Evolutionary conservation across 495 filamentous ascomycete species (phyloP).

Genomic region (Saxophila tyrrhenica): DNA sequence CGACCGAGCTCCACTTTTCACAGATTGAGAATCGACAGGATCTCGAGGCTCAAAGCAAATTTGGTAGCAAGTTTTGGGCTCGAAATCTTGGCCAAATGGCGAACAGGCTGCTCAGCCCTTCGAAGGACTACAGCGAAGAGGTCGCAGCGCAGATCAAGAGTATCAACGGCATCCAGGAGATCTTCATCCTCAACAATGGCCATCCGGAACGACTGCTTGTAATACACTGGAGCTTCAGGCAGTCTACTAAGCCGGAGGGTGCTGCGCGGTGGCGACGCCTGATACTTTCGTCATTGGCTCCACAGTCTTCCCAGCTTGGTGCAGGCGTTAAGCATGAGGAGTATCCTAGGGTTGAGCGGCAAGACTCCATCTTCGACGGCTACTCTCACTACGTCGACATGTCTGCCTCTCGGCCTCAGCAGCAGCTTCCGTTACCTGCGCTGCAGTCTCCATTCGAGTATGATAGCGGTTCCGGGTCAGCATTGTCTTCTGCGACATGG

Average conservation of each 20-base stretch:
- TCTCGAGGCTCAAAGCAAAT: conserved; percentile 13
- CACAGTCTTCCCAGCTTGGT: not conserved
- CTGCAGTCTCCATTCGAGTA: conserved; percentile 18
- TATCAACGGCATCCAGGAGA: conserved; percentile 12
- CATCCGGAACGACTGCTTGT: conserved; percentile 10
- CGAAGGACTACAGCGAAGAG: conserved; percentile 2
- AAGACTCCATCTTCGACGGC: conserved; percentile 9
- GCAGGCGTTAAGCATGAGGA: not conserved
- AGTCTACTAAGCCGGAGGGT: conserved; percentile 14
- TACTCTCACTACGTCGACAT: conserved; percentile 2
- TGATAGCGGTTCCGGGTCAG: conserved; percentile 8
- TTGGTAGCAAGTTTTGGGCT: conserved; percentile 30
- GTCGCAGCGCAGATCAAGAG: not conserved
- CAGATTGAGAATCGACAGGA: conserved; percentile 1
- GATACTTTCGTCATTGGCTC: not conserved
- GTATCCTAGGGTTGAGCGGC: not conserved
- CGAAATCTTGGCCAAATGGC: conserved; percentile 17
- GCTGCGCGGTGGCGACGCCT: not conserved
- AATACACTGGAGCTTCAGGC: conserved; percentile 17
- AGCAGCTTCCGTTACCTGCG: conserved; percentile 1
- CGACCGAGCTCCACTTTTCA: conserved; percentile 6
- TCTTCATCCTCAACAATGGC: conserved; percentile 4
- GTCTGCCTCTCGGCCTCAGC: not conserved
- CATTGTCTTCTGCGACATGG: conserved; percentile 12
- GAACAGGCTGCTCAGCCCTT: not conserved